phyloP scores from a whole-genome alignment of 2,329 filamentous ascomycete genomes.

The Diaporthe eres region DNA sequence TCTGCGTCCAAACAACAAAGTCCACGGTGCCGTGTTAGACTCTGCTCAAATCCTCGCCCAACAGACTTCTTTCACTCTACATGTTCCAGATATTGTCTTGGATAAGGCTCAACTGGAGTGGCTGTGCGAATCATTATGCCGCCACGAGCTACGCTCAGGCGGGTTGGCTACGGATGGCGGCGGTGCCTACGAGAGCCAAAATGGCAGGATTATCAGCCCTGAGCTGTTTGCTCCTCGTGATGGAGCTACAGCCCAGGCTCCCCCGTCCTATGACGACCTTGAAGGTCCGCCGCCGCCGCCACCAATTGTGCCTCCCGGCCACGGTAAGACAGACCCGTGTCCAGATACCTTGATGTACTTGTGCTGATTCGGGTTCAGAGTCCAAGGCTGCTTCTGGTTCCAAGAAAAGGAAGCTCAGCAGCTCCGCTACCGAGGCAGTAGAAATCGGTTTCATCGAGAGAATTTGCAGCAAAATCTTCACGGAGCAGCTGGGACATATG shows the following conservation, averaged over 20 bases:
- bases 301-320: conserved; percentile 1
- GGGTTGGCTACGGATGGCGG: neutral
- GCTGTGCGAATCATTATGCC: conserved; percentile 22
- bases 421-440: neutral
- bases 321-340: neutral
- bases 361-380: neutral
- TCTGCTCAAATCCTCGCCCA: conserved; percentile 31
- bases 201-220: conserved; percentile 28
- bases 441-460: neutral
- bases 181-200: conserved; percentile 20
- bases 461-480: conserved; percentile 15
- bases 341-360: neutral
- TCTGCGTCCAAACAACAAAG: conserved; percentile 34
- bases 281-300: conserved; percentile 19
- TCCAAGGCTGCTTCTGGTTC: neutral
- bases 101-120: conserved; percentile 15
- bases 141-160: conserved; percentile 9
- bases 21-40: conserved; percentile 33
- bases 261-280: conserved; percentile 36
- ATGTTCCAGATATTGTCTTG: conserved; percentile 1
- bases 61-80: conserved; percentile 19
- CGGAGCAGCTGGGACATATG: conserved; percentile 20
- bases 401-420: conserved; percentile 18
- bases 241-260: conserved; percentile 1
- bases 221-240: conserved; percentile 7